These are phyloP conservation scores for Gossypioides kirkii DNA, from an alignment of 345 rosid genomes.

Conservation along the genomic window DNA sequence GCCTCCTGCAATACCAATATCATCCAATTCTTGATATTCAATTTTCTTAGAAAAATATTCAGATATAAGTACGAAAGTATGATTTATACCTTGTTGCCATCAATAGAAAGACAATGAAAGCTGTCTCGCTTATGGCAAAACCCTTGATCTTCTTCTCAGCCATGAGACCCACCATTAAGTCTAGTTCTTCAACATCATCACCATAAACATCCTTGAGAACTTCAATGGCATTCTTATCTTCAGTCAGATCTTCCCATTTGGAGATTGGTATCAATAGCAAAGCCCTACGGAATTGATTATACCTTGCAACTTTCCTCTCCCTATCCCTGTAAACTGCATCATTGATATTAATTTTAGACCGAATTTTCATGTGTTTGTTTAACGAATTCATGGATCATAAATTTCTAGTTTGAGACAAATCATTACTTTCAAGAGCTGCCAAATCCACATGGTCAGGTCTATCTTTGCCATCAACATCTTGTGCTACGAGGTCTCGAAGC, in stretches of 20 bases:
- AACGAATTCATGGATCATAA: neutral
- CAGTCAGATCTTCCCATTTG: conserved; percentile 62
- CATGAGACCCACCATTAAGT: conserved; percentile 50
- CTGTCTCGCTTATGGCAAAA: conserved; percentile 64
- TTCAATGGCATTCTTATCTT: conserved; percentile 36
- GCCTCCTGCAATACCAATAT: conserved; percentile 37
- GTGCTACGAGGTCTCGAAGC: conserved; percentile 38
- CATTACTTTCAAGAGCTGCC: conserved; percentile 47
- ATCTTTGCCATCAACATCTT: conserved; percentile 37
- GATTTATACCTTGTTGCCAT: conserved; percentile 51
- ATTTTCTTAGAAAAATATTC: neutral
- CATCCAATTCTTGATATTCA: neutral
- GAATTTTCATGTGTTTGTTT: neutral
- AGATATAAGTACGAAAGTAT: neutral
- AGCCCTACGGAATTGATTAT: conserved; percentile 43
- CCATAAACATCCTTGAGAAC: conserved; percentile 42
- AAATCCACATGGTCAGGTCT: conserved; percentile 47
- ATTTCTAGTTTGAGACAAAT: neutral
- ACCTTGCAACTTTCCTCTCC: conserved; percentile 55
- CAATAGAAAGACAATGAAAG: conserved; percentile 40
- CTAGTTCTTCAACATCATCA: conserved; percentile 48
- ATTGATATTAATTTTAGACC: neutral
- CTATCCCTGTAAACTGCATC: conserved; percentile 52
- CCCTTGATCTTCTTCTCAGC: conserved; percentile 67
- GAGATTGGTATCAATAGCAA: conserved; percentile 43